Evolutionary conservation across 2,329 filamentous ascomycete species (phyloP).

Genomic region (Stagonosporopsis cucurbitacearum): DNA sequence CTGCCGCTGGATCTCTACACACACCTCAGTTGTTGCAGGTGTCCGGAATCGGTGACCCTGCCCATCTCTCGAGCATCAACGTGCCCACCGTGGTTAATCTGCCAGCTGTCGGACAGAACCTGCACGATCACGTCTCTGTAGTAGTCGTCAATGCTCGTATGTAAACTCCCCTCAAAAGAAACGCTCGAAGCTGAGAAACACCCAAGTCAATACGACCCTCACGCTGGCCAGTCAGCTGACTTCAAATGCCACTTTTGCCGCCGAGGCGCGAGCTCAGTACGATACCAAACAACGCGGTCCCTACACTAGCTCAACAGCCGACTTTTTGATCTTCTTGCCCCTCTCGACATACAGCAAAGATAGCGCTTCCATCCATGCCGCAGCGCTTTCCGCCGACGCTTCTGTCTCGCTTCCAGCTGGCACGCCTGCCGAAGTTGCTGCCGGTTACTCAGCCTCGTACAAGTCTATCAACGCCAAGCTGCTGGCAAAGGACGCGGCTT

Average conservation of each 20-base stretch:
- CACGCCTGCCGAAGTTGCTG: conserved; percentile 24
- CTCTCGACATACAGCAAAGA: conserved; percentile 28
- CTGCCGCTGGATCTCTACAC: conserved; percentile 36
- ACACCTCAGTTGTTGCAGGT: conserved; percentile 38
- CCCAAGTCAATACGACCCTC: conserved; percentile 22
- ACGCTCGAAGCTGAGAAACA: background rate
- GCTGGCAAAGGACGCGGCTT: conserved; percentile 22
- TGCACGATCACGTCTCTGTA: conserved; percentile 30
- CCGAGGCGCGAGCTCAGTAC: conserved; percentile 27
- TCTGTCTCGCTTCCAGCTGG: conserved; percentile 24
- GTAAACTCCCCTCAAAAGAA: background rate
- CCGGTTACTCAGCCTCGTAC: conserved; percentile 27
- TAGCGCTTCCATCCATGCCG: conserved; percentile 19
- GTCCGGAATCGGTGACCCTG: conserved; percentile 36
- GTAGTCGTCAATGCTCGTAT: conserved; percentile 22
- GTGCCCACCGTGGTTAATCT: conserved; percentile 31
- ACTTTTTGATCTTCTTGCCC: conserved; percentile 34
- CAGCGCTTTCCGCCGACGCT: conserved; percentile 23
- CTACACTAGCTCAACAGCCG: conserved; percentile 25
- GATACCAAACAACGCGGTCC: conserved; percentile 21
- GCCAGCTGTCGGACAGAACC: conserved; percentile 34
- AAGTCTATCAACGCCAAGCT: conserved; percentile 27
- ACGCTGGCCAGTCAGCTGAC: conserved; percentile 6
- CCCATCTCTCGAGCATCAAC: conserved; percentile 27
- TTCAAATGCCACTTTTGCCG: conserved; percentile 30